Base-by-base conservation (phyloP, 192 early-diverging fungal species). In the Coemansia sp. region DNA sequence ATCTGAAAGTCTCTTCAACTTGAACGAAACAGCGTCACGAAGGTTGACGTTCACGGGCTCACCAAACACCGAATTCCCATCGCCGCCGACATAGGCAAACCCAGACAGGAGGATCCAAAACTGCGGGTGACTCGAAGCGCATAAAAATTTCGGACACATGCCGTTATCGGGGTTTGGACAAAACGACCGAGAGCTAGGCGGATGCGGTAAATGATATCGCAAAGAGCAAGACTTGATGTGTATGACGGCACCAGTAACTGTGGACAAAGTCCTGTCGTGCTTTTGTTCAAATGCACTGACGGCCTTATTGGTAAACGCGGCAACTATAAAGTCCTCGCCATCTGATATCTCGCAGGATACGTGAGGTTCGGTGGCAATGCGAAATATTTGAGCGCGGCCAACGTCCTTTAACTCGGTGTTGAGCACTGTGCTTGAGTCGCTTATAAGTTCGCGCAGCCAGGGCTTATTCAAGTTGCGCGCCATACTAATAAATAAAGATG, bases 271-370 rank as follows among this genome's bases (percentile, higher is more conserved):
- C 38, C 68, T 51, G 25, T 19, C 64, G 23, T 17, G 39, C 5
- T 11, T 50, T 32, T 45, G 42, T 34, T 70, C 64, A 23, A 79
- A 64, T 14, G 57, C 42, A 5, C 29, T 67, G 25, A 71, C 14
- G 3, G 68, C 14, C 17, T 58, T 67, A 25, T 41, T 60, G 6
- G 80, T 68, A 14, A 82, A 38, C 1, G 69, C 72, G 2, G 72
- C 75, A 14, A 58, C 75, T 38, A 82, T 82, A 45, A 68, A 77
- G 62, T 82, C 45, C 58, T 67, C 53, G 19, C 71, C 70, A 63
- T 82, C 80, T 3, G 80, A 82, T 17, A 82, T 42, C 34, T 82
- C 75, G 75, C 80, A 82, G 11, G 67, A 66, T 19, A 77, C 62
- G 60, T 21, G 9, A 36, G 37, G 34, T 1, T 36, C 36, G 34